Conservation (phyloP, 2,329 filamentous ascomycete species). For the Cladophialophora exuberans region DNA sequence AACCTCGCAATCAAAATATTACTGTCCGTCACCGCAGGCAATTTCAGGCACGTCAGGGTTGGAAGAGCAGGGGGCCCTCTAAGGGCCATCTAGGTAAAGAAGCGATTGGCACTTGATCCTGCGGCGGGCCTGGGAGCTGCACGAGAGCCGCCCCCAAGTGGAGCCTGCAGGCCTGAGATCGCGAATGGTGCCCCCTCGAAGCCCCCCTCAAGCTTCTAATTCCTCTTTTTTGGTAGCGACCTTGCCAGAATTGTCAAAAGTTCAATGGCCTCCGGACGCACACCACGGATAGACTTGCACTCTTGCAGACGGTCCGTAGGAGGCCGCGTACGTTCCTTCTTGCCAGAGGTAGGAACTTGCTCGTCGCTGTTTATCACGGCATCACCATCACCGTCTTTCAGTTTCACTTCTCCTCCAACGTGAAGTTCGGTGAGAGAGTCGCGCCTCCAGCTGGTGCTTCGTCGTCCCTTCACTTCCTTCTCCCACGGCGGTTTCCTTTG, state of each 20-base stretch:
- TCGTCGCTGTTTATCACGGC: conserved; percentile 3
- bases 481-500: conserved; percentile 4
- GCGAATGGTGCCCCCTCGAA: conserved; percentile 8
- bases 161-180: neutral
- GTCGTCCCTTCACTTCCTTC: conserved; percentile 17
- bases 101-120: conserved; percentile 2
- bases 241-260: conserved; percentile 9
- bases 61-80: neutral
- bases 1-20: neutral
- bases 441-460: conserved; percentile 23
- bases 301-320: conserved; percentile 18
- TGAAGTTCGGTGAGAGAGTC: no score
- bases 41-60: neutral
- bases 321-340: conserved; percentile 1
- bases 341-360: no score
- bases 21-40: no score
- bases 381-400: conserved; percentile 16
- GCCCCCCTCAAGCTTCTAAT: no score
- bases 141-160: neutral
- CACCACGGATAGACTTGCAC: conserved; percentile 1
- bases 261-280: conserved; percentile 7
- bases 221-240: no score
- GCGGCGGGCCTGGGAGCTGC: neutral
- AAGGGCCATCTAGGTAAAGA: neutral
- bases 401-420: neutral